phyloP scores from a whole-genome alignment of 2,329 filamentous ascomycete species.

The Drechslerella dactyloides region DNA sequence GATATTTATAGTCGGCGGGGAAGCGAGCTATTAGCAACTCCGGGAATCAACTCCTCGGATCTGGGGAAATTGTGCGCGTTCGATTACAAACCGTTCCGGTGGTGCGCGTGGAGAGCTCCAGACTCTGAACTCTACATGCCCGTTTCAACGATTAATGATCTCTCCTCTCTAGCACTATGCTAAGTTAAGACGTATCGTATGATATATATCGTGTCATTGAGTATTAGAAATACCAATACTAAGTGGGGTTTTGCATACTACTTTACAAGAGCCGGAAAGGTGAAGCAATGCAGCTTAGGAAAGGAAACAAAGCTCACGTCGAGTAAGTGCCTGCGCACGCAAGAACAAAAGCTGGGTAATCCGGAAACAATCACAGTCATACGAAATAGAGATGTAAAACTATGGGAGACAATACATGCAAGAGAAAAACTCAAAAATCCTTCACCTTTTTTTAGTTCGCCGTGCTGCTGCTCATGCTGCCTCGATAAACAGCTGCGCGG shows the following conservation, averaged over 20 bases:
- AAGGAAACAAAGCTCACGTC: constrained; percentile 2
- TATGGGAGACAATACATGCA: neutral
- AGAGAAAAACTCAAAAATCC: constrained; percentile 15
- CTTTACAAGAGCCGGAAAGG: neutral
- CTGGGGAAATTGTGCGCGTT: constrained; percentile 39
- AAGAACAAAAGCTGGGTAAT: constrained; percentile 5
- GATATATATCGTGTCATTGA: neutral
- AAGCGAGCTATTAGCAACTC: neutral
- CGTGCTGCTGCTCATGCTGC: neutral
- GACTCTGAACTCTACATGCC: neutral
- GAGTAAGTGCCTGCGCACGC: neutral
- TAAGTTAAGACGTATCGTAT: neutral
- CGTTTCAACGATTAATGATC: neutral
- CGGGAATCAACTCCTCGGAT: constrained; percentile 22
- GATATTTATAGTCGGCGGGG: neutral
- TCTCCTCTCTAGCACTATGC: neutral
- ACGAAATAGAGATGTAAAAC: neutral
- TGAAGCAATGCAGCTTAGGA: neutral
- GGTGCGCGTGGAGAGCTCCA: constrained; percentile 9
- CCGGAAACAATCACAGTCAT: neutral
- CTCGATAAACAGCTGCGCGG: too few species aligned
- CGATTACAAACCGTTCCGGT: constrained; percentile 14
- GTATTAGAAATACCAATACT: neutral
- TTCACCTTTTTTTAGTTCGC: constrained; percentile 2
- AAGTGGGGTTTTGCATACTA: neutral